Conservation (phyloP, 805 yeast genomes). For the Metschnikowia gruessii region DNA sequence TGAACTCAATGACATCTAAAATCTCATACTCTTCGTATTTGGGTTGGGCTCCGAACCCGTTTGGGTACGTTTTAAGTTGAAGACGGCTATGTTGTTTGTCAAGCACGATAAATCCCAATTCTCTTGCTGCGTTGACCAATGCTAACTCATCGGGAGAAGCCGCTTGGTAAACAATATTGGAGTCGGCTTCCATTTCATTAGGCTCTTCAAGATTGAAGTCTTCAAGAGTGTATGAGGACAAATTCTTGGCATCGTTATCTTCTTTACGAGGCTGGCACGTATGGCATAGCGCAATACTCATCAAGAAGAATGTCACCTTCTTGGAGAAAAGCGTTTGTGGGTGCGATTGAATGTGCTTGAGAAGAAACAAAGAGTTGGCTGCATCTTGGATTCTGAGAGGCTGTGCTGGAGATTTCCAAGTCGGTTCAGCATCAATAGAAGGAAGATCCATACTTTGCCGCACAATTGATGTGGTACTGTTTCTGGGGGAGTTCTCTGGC, state of each 20-base stretch:
- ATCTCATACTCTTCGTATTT: constrained; percentile 67
- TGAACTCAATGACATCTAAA: constrained; percentile 79
- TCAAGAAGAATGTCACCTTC: constrained; percentile 72
- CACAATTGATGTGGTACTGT: constrained; percentile 33
- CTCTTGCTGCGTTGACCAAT: constrained; percentile 89
- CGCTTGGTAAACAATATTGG: constrained; percentile 76
- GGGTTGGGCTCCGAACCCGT: constrained; percentile 69
- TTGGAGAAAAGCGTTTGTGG: constrained; percentile 71
- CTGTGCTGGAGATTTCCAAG: constrained; percentile 50
- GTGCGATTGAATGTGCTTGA: constrained; percentile 64
- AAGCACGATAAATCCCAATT: constrained; percentile 83
- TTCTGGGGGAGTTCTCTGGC: constrained; percentile 14
- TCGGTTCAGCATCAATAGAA: constrained; percentile 23
- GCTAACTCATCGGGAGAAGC: constrained; percentile 98
- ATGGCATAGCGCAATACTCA: constrained; percentile 85
- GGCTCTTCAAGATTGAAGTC: constrained; percentile 18
- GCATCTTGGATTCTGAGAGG: constrained; percentile 42
- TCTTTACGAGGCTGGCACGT: constrained; percentile 73
- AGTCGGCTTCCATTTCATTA: constrained; percentile 28
- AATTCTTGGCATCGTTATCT: constrained; percentile 10
- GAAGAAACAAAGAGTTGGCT: constrained; percentile 57
- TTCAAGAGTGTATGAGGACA: constrained; percentile 21
- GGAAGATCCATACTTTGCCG: constrained; percentile 34
- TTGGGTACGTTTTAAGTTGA: constrained; percentile 74
- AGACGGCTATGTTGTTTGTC: constrained; percentile 62